A percentile compares a stretch with the other conserved stretches of the same genome.
Evolutionary conservation across 306 rosid species (phyloP).

Genomic region (Neltuma alba): DNA sequence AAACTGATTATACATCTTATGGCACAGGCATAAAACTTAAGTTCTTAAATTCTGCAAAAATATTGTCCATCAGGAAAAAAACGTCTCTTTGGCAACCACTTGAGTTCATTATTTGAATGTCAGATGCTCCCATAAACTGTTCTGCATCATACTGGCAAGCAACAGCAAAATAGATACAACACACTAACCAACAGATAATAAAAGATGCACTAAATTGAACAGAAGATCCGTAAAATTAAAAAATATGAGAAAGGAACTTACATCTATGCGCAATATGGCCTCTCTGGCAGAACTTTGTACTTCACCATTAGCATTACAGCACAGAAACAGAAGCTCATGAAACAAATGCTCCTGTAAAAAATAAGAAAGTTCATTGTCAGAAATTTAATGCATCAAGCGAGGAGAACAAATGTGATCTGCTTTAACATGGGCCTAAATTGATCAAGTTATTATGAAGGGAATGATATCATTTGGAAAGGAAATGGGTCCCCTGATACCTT

Average conservation of each 20-base stretch:
- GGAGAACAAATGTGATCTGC: not conserved
- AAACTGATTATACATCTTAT: not conserved
- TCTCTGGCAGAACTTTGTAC: slow-evolving; percentile 71
- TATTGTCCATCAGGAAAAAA: not conserved
- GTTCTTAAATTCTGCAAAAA: slow-evolving; percentile 8
- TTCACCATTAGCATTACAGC: slow-evolving; percentile 58
- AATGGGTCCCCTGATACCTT: slow-evolving; percentile 57
- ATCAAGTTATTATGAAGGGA: slow-evolving; percentile 27
- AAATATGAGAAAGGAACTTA: slow-evolving; percentile 44
- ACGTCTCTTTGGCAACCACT: not conserved
- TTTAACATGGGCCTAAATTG: not conserved
- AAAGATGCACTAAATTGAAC: slow-evolving; percentile 10
- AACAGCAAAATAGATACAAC: slow-evolving; percentile 19
- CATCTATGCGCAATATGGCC: slow-evolving; percentile 66
- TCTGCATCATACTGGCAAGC: not conserved
- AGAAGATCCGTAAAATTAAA: slow-evolving; percentile 8
- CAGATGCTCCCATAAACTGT: slow-evolving; percentile 8
- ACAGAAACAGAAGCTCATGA: slow-evolving; percentile 62
- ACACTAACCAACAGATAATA: not conserved
- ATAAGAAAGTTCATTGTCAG: slow-evolving; percentile 13
- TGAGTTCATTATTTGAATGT: not conserved
- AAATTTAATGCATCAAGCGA: not conserved
- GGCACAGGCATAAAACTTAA: not conserved
- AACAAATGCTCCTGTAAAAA: slow-evolving; percentile 64
- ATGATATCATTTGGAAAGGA: slow-evolving; percentile 8